Evolutionary conservation across 805 yeast species (phyloP), one percentile per base, ranked within the genome.

Genomic region (Brettanomyces nanus): DNA sequence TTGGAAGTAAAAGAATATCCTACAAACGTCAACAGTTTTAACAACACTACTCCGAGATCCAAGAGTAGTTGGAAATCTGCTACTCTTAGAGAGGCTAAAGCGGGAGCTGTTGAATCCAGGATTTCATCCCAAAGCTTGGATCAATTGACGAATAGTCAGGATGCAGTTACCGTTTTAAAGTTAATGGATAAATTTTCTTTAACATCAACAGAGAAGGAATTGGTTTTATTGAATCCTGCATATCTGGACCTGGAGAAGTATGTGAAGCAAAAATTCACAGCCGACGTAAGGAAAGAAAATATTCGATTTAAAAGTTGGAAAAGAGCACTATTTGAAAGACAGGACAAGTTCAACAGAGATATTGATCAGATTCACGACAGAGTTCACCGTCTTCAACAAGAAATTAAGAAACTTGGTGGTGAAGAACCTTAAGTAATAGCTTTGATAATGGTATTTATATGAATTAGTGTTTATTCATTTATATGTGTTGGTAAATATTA

Each of bases 301-400:
- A 59, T 53, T 33, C 69, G 72, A 44, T 79, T 80, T 45, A 72
- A 71, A 49, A 75, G 70, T 23, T 78, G 85, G 85, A 77, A 77
- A 49, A 58, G 56, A 39, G 72, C 72, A 0, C 59, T 82, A 34
- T 63, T 71, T 35, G 65, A 63, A 15, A 72, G 72, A 49, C 87
- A 81, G 55, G 62, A 60, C n/a, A 55, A 56, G 37, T 69, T 75
- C 45, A 80, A 80, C 46, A 55, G 62, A 31, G 81, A 73, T 38
- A 68, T 81, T 40, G 76, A 71, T 39, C 51, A 45, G 9, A 43
- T 63, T 35, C 70, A 69, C 43, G 47, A 48, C 13, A 47, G 58
- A 18, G 54, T 72, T 26, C 49, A 65, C 13, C 41, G 47, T 21
- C 46, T 73, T 37, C 70, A 69, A 51, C 51, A 52, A 10, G 53